Evolutionary conservation across 1,284 basidiomycete genomes (phyloP), one percentile per base, ranked within the genome.

Genomic region (Leccinum griseonigrum): DNA sequence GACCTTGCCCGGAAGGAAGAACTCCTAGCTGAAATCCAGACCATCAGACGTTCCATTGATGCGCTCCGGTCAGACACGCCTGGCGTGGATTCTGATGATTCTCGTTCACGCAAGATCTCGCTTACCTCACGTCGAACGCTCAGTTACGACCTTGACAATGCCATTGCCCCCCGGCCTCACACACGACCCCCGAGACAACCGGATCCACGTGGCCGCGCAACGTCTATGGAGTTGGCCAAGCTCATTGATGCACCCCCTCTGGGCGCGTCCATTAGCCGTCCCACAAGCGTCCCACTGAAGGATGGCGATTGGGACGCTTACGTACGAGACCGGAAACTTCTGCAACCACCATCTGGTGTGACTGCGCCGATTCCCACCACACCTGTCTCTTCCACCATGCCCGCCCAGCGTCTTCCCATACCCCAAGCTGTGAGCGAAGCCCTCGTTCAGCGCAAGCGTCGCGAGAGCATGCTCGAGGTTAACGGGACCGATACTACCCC

Each of bases 281-380:
- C 91, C 6, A 86, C 84, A 0, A 91, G 89, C 68, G 86, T 81
- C 10, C 90, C 91, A 18, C 75, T 90, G 54, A 83, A 81, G 54
- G 85, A 90, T 50, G 80, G 83, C 32, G 84, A 89, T 61, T 93
- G 91, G 91, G 89, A 93, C 66, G 74, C 82, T 55, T 93, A 93
- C 72, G 82, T 92, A 59, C 86, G 85, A 54, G 91, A 93, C 57
- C 85, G 91, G 62, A 92, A 88, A 71, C 79, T 93, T 10, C 76
- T 93, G 60, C 89, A 91, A 69, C 91, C 91, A 55, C 91, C 91
- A n/a, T 83, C 86, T 32, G 91, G 91, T 9, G 80, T 90, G 52
- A 85, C 88, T 6, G 77, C 85, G 28, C 91, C 91, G 1, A 92
- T 93, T 67, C 76, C 81, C 4, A 85, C 88, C 9, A 84, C 84